Evolutionary conservation across 1,139 yeast species (phyloP).

Genomic region (Keqinozyma sinolaborantium): DNA sequence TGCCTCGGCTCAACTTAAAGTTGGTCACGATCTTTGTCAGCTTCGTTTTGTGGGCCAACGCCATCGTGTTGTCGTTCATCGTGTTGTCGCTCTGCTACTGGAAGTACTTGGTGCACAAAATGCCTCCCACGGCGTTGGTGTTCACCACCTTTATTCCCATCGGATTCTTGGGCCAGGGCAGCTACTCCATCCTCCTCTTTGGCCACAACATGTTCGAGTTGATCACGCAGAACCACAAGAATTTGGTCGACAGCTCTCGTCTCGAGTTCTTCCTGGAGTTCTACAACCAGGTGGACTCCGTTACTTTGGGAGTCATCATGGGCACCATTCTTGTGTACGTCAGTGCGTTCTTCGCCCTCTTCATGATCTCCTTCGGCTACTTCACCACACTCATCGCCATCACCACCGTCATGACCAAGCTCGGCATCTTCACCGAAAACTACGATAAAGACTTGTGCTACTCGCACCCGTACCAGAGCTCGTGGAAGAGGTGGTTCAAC

Average conservation of each 20-base stretch:
- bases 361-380: constrained; percentile 58
- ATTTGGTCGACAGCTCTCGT: not conserved
- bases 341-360: constrained; percentile 34
- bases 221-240: constrained; percentile 8
- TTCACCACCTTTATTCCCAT: constrained; percentile 28
- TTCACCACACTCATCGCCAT: constrained; percentile 59
- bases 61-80: constrained; percentile 58
- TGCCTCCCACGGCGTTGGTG: constrained; percentile 45
- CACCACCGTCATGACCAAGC: constrained; percentile 36
- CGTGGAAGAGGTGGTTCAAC: constrained; percentile 12
- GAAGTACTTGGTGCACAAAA: constrained; percentile 53
- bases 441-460: constrained; percentile 18
- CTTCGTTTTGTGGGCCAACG: constrained; percentile 64
- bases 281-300: not conserved
- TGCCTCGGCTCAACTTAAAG: constrained; percentile 40
- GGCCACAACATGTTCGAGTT: constrained; percentile 37
- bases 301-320: constrained; percentile 6
- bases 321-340: constrained; percentile 16
- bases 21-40: constrained; percentile 52
- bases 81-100: constrained; percentile 55
- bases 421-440: constrained; percentile 27
- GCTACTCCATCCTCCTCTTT: constrained; percentile 60
- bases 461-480: constrained; percentile 6
- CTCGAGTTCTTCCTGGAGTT: constrained; percentile 3
- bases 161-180: constrained; percentile 70